A percentile compares a stretch with the other conserved stretches of the same genome.
phyloP scores from a whole-genome alignment of 192 early-diverging fungal genomes.

The Geosiphon pyriformis region DNA sequence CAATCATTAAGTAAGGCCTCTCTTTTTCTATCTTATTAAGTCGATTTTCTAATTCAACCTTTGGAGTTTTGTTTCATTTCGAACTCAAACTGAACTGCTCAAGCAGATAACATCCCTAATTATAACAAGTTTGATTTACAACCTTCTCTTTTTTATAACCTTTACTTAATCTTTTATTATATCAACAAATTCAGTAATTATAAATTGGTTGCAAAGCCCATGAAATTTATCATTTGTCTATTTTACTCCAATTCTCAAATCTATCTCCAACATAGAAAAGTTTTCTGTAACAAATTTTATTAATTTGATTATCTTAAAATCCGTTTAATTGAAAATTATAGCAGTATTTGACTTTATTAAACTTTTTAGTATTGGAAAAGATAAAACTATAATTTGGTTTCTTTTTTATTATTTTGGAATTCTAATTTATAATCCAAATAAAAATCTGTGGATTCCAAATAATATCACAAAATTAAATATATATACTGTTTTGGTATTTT shows the following conservation, averaged over 20 bases:
- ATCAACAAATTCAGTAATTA: constrained; percentile 25
- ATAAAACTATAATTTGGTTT: constrained; percentile 32
- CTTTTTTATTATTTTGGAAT: constrained; percentile 33
- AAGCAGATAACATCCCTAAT: constrained; percentile 5
- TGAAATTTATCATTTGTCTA: constrained; percentile 30
- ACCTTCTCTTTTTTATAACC: constrained; percentile 31
- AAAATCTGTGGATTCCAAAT: constrained; percentile 29
- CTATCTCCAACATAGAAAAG: constrained; percentile 34
- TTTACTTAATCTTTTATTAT: constrained; percentile 32
- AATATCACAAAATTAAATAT: constrained; percentile 31
- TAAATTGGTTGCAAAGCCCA: constrained; percentile 30
- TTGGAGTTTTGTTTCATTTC: constrained; percentile 7
- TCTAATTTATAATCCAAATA: constrained; percentile 21
- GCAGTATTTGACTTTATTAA: constrained; percentile 29
- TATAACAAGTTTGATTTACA: constrained; percentile 27
- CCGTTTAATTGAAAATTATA: constrained; percentile 25
- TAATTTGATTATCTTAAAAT: constrained; percentile 28
- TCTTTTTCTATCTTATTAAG: constrained; percentile 6
- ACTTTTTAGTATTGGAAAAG: constrained; percentile 28
- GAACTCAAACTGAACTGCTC: too few relatives aligned
- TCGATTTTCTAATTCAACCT: constrained; percentile 11
- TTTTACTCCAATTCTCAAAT: constrained; percentile 31
- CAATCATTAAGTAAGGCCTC: too few relatives aligned
- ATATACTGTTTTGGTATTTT: constrained; percentile 20
- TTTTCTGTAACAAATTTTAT: constrained; percentile 35